A percentile compares a stretch with the other conserved stretches of the same genome.
Conservation (phyloP, 2,329 filamentous ascomycete genomes). For the Lasiodiplodia gonubiensis region DNA sequence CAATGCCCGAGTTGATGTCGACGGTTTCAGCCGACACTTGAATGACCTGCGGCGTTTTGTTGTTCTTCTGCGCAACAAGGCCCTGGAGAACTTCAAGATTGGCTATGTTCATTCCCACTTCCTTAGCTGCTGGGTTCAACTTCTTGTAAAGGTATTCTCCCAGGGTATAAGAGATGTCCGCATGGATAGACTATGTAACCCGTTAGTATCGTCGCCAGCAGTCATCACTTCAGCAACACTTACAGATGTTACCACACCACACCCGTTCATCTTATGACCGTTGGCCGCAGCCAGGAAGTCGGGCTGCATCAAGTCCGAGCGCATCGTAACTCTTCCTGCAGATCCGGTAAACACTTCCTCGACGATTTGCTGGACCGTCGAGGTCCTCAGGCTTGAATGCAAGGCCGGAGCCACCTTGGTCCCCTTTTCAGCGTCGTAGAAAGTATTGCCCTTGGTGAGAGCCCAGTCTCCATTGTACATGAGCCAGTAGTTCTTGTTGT, state of each 20-base stretch:
- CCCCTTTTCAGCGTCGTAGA: constrained; percentile 26
- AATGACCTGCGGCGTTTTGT: background rate
- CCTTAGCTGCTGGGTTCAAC: constrained; percentile 25
- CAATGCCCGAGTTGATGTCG: constrained; percentile 36
- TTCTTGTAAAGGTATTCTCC: constrained; percentile 38
- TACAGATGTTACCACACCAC: constrained; percentile 54
- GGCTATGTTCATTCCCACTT: constrained; percentile 45
- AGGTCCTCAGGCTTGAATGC: constrained; percentile 36
- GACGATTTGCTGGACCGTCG: constrained; percentile 47
- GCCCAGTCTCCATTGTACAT: constrained; percentile 43
- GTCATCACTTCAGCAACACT: constrained; percentile 32
- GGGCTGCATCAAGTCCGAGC: constrained; percentile 50
- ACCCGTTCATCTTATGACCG: constrained; percentile 53
- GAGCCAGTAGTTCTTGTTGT: constrained; percentile 47
- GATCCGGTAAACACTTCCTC: constrained; percentile 35
- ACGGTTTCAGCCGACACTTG: background rate
- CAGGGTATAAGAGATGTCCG: constrained; percentile 43
- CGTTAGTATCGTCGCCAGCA: background rate
- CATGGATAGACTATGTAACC: constrained; percentile 36
- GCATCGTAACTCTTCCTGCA: constrained; percentile 29
- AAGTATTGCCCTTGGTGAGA: constrained; percentile 36
- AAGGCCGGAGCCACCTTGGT: background rate
- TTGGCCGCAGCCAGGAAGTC: constrained; percentile 47
- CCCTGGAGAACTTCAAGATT: constrained; percentile 45
- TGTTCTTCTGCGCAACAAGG: background rate